Evolutionary conservation across 441 rosid genomes (phyloP).

Genomic region (Populus hybrid): DNA sequence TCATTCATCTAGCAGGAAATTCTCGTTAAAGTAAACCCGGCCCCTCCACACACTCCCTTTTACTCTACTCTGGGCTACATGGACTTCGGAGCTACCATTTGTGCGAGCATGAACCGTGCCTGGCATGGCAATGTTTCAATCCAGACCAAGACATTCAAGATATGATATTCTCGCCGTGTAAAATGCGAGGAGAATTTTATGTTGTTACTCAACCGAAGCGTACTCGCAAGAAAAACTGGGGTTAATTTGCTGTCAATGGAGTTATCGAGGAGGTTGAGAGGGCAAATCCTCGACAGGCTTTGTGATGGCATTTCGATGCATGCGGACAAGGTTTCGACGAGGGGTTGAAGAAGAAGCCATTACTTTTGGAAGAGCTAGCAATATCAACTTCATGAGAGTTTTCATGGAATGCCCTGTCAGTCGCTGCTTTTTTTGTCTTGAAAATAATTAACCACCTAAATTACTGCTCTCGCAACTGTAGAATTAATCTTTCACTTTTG

Average conservation of each 20-base stretch:
- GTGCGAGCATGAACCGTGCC: neutral
- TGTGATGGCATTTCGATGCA: neutral
- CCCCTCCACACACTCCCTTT: constrained; percentile 10
- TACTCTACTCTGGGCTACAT: constrained; percentile 20
- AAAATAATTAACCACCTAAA: neutral
- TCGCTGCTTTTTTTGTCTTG: neutral
- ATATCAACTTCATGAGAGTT: neutral
- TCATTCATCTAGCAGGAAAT: constrained; percentile 13
- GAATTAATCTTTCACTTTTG: neutral
- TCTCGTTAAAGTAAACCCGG: constrained; percentile 15
- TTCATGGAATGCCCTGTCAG: neutral
- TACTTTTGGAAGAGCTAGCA: neutral
- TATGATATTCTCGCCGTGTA: no score
- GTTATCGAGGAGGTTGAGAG: no score
- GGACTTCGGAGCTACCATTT: neutral
- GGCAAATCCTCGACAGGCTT: no score
- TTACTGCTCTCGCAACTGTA: neutral
- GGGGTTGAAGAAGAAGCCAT: neutral
- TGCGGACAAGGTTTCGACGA: no score
- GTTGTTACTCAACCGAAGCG: neutral
- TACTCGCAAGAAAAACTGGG: neutral
- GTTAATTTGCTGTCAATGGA: no score
- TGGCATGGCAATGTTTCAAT: neutral
- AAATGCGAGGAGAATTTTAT: no score
- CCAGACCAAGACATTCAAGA: neutral